Percentiles rank a stretch among this genome's conserved stretches.
Conservation (phyloP, 495 filamentous ascomycete genomes). For the Cenococcum geophilum region DNA sequence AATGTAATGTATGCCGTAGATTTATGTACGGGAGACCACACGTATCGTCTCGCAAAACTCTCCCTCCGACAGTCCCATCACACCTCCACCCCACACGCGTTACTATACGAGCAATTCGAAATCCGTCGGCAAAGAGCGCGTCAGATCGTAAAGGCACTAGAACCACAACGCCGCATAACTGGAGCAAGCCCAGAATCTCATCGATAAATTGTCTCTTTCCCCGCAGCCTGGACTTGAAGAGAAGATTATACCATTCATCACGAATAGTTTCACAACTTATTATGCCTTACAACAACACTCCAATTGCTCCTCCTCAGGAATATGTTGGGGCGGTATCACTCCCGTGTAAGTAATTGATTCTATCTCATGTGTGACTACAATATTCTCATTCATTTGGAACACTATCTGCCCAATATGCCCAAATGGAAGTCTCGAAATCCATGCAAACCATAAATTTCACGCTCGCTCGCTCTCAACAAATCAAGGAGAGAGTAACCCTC, state of each 20-base stretch:
- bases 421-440: too few species aligned
- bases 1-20: not conserved
- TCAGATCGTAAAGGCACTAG: not conserved
- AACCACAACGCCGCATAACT: too few species aligned
- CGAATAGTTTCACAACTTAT: slow-evolving; percentile 8
- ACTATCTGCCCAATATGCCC: too few species aligned
- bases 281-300: slow-evolving; percentile 90
- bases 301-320: slow-evolving; percentile 72
- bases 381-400: not conserved
- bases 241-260: not conserved
- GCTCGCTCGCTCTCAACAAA: too few species aligned
- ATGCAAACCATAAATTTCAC: too few species aligned
- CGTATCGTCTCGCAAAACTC: too few species aligned
- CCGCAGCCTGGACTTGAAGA: not conserved
- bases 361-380: not conserved
- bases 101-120: not conserved
- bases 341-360: slow-evolving; percentile 57
- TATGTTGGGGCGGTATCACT: slow-evolving; percentile 77
- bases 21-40: not conserved
- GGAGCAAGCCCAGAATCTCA: too few species aligned
- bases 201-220: too few species aligned
- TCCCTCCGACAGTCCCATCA: not conserved
- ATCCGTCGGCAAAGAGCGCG: not conserved
- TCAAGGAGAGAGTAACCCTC: too few species aligned
- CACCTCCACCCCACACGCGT: slow-evolving; percentile 1